Base-by-base conservation (phyloP, 2,329 filamentous ascomycete species). In the Teratosphaeria viscida region DNA sequence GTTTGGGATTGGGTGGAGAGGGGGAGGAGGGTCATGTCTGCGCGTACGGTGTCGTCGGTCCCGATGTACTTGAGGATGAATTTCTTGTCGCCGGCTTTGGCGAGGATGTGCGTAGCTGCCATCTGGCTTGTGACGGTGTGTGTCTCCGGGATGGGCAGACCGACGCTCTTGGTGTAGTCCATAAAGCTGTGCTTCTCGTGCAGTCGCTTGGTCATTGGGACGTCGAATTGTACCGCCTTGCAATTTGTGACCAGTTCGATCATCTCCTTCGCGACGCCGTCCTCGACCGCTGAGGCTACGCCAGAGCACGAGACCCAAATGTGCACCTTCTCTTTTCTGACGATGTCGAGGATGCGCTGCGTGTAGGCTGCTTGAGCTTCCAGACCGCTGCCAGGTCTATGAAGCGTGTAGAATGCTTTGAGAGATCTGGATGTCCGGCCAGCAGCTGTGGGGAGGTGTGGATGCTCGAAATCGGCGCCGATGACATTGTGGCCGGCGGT, bases 221-320 rank as follows among this genome's bases (percentile, higher is more conserved):
- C 72, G 34, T 82, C 78, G 65, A 88, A 84, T 60, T 90, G 85
- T 2, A 91, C 78, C 2, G 81, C 85, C 62, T 77, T 81, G 67
- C 86, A 88, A 0, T 64, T 64, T 0, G 84, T 85, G 37, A 79
- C 75, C 14, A 75, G 73, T 64, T 88, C 83, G 19, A 89, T 74
- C 2, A 79, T 74, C 59, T 87, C 81, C 62, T 84, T 85, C 1
- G 85, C 85, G 39, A 81, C 72, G 0, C 83, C 87, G 68, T 91
- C 88, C 66, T 88, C 84, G 12, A 86, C 72, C 0, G 84, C 85
- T 0, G 81, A 83, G 1, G 81, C 79, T 8, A 87, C 83, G n/a
- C 84, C 85, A 0, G 87, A 89, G 66, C 87, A 89, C 23, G 83
- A 85, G 2, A 91, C 82, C 87, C 88, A 92, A 2, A 91, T 72